Conservation (phyloP, 176 grass and related monocot genomes). For the Oryza longistaminata region DNA sequence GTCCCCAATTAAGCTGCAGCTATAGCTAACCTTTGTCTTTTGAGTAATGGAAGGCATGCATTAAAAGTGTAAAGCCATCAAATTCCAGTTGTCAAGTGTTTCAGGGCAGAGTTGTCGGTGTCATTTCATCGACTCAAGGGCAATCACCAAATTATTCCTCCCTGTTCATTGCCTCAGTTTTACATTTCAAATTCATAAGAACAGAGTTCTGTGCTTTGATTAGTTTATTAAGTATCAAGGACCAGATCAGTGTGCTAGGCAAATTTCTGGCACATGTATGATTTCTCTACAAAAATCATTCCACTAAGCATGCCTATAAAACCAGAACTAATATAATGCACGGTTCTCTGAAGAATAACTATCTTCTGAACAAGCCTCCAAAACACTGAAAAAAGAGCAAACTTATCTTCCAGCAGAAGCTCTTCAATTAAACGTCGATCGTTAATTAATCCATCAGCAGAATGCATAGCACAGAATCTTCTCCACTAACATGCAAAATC, state of each 20-base stretch:
- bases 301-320: not conserved
- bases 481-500: not conserved
- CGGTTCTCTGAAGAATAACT: not conserved
- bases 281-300: too few relatives aligned
- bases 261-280: too few relatives aligned
- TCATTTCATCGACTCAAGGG: not conserved
- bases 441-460: too few relatives aligned
- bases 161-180: not conserved
- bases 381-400: not conserved
- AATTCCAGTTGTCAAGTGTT: slow-evolving; percentile 6
- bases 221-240: not conserved
- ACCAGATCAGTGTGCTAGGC: not conserved
- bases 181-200: not conserved
- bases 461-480: not conserved
- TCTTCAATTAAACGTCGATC: not conserved
- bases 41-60: not conserved
- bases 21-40: not conserved
- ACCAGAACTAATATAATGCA: not conserved
- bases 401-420: not conserved
- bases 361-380: not conserved
- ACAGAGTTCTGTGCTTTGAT: not conserved
- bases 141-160: not conserved
- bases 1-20: not conserved
- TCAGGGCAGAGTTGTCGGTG: not conserved
- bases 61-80: slow-evolving; percentile 2